Evolutionary conservation across 2,329 filamentous ascomycete genomes (phyloP), one percentile per base, ranked within the genome.

Genomic region (Colletotrichum sp.): DNA sequence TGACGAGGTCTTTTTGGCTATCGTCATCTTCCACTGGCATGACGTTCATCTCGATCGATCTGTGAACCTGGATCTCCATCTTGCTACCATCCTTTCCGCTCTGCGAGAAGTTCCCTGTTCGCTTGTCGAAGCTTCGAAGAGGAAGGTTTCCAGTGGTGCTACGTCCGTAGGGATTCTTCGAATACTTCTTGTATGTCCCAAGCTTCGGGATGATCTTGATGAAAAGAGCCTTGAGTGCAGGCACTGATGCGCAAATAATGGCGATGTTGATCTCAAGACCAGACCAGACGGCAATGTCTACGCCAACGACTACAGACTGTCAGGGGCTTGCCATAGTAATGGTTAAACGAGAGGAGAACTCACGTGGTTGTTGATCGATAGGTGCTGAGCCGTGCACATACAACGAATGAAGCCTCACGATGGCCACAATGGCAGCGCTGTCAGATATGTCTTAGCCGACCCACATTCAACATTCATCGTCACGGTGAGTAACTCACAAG

Each of bases 241-340:
- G 82, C 0, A 84, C 79, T 8, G 81, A 85, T 34, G 83, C 80
- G 68, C 83, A 85, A 24, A 83, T 79, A 16, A 85, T 84, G 39
- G 80, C 82, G 16, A 83, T 78, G 71, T 84, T 84, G 71, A 83
- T 81, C 70, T 85, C 82, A 60, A 85, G 79, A 24, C 78, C 78
- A 6, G 82, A 82, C 82, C 83, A 83, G 65, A 82, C 52, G 0
- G 66, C 66, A 1, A 69, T 69, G 34, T 52, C 57, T 1, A 69
- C 59, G n/a, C 55, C 32, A 28, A 28, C 26, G n/a, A n/a, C n/a
- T n/a, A n/a, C n/a, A n/a, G n/a, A n/a, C n/a, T n/a, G n/a, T n/a
- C n/a, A n/a, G n/a, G n/a, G n/a, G n/a, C n/a, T n/a, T n/a, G n/a
- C n/a, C n/a, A n/a, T n/a, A n/a, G n/a, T n/a, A n/a, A n/a, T n/a